phyloP scores from a whole-genome alignment of 495 filamentous ascomycete genomes.

The Xylaria palmicola region DNA sequence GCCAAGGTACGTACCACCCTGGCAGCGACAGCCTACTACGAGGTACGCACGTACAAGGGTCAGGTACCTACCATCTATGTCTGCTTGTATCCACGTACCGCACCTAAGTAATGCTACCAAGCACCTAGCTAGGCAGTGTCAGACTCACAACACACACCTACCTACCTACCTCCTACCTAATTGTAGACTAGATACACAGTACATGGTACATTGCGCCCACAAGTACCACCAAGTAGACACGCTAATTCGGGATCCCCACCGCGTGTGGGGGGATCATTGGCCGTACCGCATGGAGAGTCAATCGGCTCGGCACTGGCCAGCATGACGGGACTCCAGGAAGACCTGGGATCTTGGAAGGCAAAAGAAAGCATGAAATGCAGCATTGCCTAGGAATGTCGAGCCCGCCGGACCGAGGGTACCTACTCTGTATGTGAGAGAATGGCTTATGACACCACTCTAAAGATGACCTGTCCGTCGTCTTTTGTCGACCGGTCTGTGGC shows the following conservation, averaged over 20 bases:
- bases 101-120: background rate
- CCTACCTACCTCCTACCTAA: too few species aligned
- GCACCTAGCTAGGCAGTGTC: background rate
- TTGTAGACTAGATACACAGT: too few species aligned
- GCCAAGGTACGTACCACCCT: too few species aligned
- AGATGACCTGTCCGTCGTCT: too few species aligned
- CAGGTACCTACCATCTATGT: constrained; percentile 10
- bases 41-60: too few species aligned
- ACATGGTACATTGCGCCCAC: too few species aligned
- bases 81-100: too few species aligned
- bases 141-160: too few species aligned
- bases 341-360: background rate
- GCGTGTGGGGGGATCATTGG: constrained; percentile 15
- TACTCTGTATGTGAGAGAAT: too few species aligned
- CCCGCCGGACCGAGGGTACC: background rate
- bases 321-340: background rate
- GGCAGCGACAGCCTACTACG: too few species aligned
- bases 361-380: constrained; percentile 5
- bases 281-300: constrained; percentile 1
- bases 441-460: background rate
- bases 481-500: too few species aligned
- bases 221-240: too few species aligned
- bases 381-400: background rate
- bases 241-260: constrained; percentile 13
- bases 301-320: constrained; percentile 9